A percentile compares a stretch with the other conserved stretches of the same genome.
Conservation (phyloP, 2,329 filamentous ascomycete species). For the Aspergillus fructus region DNA sequence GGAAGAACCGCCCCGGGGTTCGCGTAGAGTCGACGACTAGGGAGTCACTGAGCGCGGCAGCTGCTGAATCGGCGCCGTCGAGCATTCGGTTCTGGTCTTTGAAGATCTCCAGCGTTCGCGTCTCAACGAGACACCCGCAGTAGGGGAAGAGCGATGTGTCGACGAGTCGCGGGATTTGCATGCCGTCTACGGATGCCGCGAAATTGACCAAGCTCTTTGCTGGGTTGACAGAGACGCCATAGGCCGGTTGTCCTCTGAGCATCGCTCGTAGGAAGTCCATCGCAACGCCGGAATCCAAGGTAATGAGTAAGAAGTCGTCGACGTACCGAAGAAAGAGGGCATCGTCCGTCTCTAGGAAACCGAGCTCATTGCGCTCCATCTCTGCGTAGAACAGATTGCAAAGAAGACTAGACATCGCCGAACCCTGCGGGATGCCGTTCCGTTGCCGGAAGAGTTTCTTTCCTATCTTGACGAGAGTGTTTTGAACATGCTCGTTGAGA, state of each 20-base stretch:
- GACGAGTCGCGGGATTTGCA: conserved; percentile 51
- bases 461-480: conserved; percentile 84
- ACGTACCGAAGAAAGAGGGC: conserved; percentile 77
- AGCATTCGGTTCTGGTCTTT: conserved; percentile 61
- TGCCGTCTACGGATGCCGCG: conserved; percentile 58
- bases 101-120: conserved; percentile 68
- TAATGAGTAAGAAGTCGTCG: conserved; percentile 92
- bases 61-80: conserved; percentile 52
- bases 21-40: conserved; percentile 76
- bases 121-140: conserved; percentile 78
- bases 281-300: conserved; percentile 66
- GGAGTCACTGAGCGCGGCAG: conserved; percentile 62
- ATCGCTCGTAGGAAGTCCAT: conserved; percentile 73
- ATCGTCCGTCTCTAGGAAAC: conserved; percentile 61
- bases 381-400: conserved; percentile 97
- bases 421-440: conserved; percentile 88
- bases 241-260: conserved; percentile 74
- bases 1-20: conserved; percentile 72
- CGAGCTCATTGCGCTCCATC: conserved; percentile 68
- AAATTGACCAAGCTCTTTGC: conserved; percentile 87
- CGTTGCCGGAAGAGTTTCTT: conserved; percentile 87
- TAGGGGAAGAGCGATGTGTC: conserved; percentile 69
- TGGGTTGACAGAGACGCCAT: conserved; percentile 75
- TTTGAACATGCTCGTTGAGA: conserved; percentile 73
- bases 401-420: conserved; percentile 77